Conservation (phyloP, 1,284 basidiomycete genomes). For the Apiotrichum akiyoshidainum region DNA sequence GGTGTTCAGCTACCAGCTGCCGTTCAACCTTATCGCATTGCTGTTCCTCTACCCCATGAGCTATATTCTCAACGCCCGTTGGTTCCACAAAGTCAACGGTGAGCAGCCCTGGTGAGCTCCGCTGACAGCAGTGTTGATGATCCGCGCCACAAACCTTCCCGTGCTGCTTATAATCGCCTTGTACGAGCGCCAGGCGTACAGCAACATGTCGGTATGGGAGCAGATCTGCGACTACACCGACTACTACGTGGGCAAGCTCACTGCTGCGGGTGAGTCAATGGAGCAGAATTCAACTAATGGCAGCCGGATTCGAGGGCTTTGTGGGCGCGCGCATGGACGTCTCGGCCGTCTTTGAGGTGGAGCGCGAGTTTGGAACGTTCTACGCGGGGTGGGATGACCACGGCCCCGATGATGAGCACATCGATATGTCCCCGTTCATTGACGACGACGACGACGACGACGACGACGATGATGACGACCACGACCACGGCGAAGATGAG, state of each 20-base stretch:
- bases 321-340: conserved; percentile 72
- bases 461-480: conserved; percentile 2
- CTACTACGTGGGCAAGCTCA: conserved; percentile 62
- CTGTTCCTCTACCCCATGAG: conserved; percentile 77
- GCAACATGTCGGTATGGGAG: conserved; percentile 66
- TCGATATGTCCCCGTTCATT: conserved; percentile 12
- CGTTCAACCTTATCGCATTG: conserved; percentile 77
- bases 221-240: conserved; percentile 66
- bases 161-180: conserved; percentile 74
- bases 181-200: conserved; percentile 71
- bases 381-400: conserved; percentile 53
- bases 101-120: conserved; percentile 8
- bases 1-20: conserved; percentile 88
- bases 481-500: background rate
- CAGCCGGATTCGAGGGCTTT: conserved; percentile 73
- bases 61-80: conserved; percentile 61
- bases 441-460: conserved; percentile 25
- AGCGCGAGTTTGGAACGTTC: conserved; percentile 59
- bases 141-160: conserved; percentile 76
- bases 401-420: conserved; percentile 43
- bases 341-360: conserved; percentile 75
- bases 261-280: conserved; percentile 67
- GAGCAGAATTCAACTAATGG: no score
- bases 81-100: conserved; percentile 71
- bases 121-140: conserved; percentile 36